phyloP scores from a whole-genome alignment of 164 flowering plant species.

The Vitis riparia region DNA sequence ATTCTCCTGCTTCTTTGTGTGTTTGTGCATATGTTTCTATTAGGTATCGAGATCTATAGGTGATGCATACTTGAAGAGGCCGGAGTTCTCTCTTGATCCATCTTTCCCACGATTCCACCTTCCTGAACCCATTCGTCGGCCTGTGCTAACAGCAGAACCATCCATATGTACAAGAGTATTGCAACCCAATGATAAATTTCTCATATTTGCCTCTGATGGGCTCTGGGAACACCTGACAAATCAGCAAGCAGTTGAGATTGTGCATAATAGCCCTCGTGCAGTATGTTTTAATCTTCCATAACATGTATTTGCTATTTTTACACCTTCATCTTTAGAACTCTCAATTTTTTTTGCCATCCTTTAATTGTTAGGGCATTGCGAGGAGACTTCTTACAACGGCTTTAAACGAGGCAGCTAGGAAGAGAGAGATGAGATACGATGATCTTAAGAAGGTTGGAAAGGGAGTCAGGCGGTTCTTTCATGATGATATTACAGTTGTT shows the following conservation, averaged over 20 bases:
- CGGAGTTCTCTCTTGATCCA: conserved; percentile 58
- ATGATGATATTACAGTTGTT: conserved; percentile 83
- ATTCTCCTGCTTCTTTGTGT: neutral
- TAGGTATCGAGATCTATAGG: conserved; percentile 90
- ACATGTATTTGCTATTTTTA: neutral
- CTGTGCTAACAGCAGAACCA: conserved; percentile 76
- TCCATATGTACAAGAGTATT: conserved; percentile 41
- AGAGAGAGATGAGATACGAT: conserved; percentile 47
- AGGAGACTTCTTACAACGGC: conserved; percentile 61
- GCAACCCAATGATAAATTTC: conserved; percentile 53
- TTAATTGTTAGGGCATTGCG: conserved; percentile 65
- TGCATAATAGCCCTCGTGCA: conserved; percentile 48
- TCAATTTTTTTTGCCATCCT: neutral
- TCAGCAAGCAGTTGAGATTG: conserved; percentile 74
- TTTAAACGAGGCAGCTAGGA: conserved; percentile 55
- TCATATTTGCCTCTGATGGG: conserved; percentile 93
- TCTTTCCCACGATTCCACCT: conserved; percentile 54
- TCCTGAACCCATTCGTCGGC: conserved; percentile 53
- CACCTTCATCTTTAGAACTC: neutral
- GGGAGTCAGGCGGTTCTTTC: conserved; percentile 53
- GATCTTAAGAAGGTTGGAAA: conserved; percentile 50
- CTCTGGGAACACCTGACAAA: conserved; percentile 82
- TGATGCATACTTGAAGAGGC: conserved; percentile 82
- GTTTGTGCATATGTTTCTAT: neutral
- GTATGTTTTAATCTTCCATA: conserved; percentile 33